A percentile compares a stretch with the other conserved stretches of the same genome.
These are phyloP conservation scores for Ichthyophthirius multifiliis DNA, from an alignment of 169 alveolate genomes.

Conservation along the genomic window DNA sequence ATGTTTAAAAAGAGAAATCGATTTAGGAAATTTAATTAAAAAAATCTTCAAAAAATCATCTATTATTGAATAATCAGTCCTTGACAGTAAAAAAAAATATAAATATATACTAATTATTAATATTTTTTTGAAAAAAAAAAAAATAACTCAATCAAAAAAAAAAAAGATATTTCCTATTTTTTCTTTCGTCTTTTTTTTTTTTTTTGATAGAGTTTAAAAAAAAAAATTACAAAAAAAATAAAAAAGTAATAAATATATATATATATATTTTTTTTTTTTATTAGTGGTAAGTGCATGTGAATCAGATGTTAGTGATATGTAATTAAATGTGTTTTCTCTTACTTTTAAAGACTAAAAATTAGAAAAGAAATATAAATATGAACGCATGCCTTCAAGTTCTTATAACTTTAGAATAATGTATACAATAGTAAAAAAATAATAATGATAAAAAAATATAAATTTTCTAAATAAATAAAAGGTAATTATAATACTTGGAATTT, in stretches of 20 bases:
- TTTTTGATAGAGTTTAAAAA: too few relatives aligned
- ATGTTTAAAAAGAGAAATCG: neutral
- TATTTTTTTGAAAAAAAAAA: too few relatives aligned
- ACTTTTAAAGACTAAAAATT: neutral
- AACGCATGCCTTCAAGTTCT: neutral
- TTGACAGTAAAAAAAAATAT: neutral
- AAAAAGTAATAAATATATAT: neutral
- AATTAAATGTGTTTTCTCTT: neutral
- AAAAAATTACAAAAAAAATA: too few relatives aligned
- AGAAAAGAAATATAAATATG: neutral
- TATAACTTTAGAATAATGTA: neutral
- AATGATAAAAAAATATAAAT: too few relatives aligned
- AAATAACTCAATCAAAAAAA: too few relatives aligned
- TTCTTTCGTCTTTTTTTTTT: too few relatives aligned
- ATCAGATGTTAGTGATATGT: neutral
- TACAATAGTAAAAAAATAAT: too few relatives aligned
- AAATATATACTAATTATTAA: too few relatives aligned
- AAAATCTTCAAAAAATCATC: neutral
- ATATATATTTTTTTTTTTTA: neutral
- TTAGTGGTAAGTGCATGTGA: constrained; percentile 3
- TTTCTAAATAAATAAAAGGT: too few relatives aligned
- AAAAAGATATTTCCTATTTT: too few relatives aligned
- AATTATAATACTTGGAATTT: too few relatives aligned
- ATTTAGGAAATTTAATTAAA: neutral
- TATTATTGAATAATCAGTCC: neutral